Evolutionary conservation across 164 flowering plant genomes (phyloP), one percentile per base, ranked within the genome.

Genomic region (Tetrastigma voinierianum): DNA sequence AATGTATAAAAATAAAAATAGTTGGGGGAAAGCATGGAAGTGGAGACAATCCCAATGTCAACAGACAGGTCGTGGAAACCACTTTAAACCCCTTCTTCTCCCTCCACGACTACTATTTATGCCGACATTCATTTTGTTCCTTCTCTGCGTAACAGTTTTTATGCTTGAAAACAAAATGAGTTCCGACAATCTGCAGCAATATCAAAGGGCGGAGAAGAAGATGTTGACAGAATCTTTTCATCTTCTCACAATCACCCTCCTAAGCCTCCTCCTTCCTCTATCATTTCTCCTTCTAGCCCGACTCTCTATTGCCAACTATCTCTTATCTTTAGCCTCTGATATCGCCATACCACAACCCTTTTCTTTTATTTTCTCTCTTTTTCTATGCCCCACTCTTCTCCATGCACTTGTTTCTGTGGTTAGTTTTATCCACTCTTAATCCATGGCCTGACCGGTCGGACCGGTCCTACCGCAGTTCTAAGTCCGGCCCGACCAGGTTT

Each of bases 211-310:
- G 40, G 40, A 32, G 40, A 32, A 32, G 40, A 3, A 32, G 40
- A 32, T 32, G 40, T 32, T 32, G 11, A 66, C 13, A n/a, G 64
- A 72, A 24, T 51, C 74, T n/a, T 83, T 88, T 62, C 81, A 83
- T n/a, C 59, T 81, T 53, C 57, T 90, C 65, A 75, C 88, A 10
- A 47, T 79, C 59, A 76, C 84, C 74, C 81, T 89, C 45, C 84
- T 93, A 25, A 81, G 85, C 71, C 90, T 90, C 60, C 81, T 87
- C 51, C 80, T 89, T 46, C 96, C 98, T 7, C 89, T 93, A 48
- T 86, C 96, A 17, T 83, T 88, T 67, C 95, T 93, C 53, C 80
- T 93, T 40, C 70, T 90, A n/a, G 79, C 90, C 9, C 82, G 93
- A 67, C 79, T 89, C 56, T 79, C 91, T 43, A 67, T 52, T 62